These are phyloP conservation scores for Mesembryanthemum crystallinum DNA, from an alignment of 148 eudicot genomes.

Conservation along the genomic window DNA sequence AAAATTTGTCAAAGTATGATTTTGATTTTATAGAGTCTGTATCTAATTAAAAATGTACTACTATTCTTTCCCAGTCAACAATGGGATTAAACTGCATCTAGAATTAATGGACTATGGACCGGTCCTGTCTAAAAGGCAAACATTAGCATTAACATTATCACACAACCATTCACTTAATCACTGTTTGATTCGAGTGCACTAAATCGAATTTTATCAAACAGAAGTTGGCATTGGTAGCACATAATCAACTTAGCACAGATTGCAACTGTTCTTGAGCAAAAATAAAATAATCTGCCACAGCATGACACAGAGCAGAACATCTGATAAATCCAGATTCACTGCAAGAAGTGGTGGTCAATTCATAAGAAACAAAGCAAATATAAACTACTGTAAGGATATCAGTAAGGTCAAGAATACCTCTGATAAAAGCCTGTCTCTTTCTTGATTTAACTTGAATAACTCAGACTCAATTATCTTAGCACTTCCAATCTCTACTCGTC, in stretches of 20 bases:
- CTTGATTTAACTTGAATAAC: conserved; percentile 57
- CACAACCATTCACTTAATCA: conserved; percentile 1
- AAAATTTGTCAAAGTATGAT: background rate
- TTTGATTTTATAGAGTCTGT: too few relatives aligned
- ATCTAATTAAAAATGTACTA: too few relatives aligned
- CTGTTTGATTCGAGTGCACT: background rate
- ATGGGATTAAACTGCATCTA: background rate
- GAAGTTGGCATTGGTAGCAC: background rate
- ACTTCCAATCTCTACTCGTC: conserved; percentile 58
- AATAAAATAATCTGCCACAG: background rate
- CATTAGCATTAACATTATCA: background rate
- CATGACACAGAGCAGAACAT: background rate
- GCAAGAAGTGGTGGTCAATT: background rate
- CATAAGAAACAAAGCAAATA: background rate
- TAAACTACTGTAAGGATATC: background rate
- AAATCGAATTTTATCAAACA: conserved; percentile 3
- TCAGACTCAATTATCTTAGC: conserved; percentile 49
- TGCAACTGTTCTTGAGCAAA: background rate
- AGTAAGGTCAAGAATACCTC: conserved; percentile 54
- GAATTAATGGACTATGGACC: too few relatives aligned
- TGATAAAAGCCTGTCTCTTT: conserved; percentile 81
- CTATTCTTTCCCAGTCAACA: background rate
- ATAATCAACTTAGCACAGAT: background rate
- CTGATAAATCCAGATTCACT: background rate
- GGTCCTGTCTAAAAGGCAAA: background rate